Evolutionary conservation across 208 protist genomes (phyloP).

Genomic region (Herpetomonas tarakana): DNA sequence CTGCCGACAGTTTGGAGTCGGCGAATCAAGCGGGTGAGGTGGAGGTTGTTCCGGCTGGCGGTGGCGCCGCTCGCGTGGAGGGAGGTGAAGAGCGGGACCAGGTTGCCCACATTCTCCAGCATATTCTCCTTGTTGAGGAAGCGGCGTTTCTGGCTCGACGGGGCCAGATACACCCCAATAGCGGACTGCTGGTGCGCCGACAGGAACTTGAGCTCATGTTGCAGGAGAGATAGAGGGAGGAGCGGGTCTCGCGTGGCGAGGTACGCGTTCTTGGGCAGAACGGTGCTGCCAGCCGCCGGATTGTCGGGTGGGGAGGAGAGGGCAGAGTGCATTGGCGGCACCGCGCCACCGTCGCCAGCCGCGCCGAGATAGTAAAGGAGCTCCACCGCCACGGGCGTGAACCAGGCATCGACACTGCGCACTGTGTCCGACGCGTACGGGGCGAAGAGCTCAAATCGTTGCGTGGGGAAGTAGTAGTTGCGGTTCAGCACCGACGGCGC

Average conservation of each 20-base stretch:
- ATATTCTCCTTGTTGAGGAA: background rate
- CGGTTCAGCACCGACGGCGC: slow-evolving; percentile 39
- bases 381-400: slow-evolving; percentile 33
- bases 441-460: slow-evolving; percentile 30
- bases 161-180: background rate
- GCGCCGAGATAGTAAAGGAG: slow-evolving; percentile 7
- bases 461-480: slow-evolving; percentile 50
- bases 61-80: background rate
- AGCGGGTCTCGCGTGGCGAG: background rate
- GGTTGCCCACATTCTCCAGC: background rate
- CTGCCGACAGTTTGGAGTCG: background rate
- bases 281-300: too few species aligned
- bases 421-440: slow-evolving; percentile 30
- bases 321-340: slow-evolving; percentile 8
- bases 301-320: background rate
- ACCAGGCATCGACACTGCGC: slow-evolving; percentile 35
- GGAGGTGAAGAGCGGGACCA: background rate
- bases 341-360: slow-evolving; percentile 14
- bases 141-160: background rate
- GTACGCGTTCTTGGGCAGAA: background rate
- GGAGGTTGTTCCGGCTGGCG: background rate
- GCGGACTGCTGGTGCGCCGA: background rate
- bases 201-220: background rate
- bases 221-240: background rate
- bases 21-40: background rate